phyloP scores from a whole-genome alignment of 768 basidiomycete genomes.

The Chalciporus pseudorubinellus region DNA sequence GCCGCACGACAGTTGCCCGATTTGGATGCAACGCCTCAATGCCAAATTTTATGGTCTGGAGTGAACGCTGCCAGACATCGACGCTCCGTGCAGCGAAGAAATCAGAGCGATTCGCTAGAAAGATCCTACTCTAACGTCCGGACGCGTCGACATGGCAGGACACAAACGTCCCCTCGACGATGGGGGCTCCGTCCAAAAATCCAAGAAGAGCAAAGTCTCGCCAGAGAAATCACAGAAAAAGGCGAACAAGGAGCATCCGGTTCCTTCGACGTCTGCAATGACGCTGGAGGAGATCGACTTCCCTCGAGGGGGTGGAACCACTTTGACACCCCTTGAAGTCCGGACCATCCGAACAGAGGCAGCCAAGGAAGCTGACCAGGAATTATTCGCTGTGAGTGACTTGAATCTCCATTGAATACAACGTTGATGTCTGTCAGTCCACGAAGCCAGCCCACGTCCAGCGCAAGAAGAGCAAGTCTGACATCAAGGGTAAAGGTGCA shows the following conservation, averaged over 20 bases:
- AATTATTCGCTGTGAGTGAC: constrained; percentile 62
- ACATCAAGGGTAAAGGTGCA: constrained; percentile 32
- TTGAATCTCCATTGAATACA: background rate
- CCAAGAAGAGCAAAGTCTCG: constrained; percentile 60
- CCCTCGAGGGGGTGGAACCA: constrained; percentile 91
- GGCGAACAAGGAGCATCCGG: constrained; percentile 23
- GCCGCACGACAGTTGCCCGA: constrained; percentile 8
- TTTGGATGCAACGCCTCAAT: constrained; percentile 1
- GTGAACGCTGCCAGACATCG: too few relatives aligned
- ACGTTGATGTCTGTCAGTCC: constrained; percentile 37
- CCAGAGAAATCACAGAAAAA: constrained; percentile 26
- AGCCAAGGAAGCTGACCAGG: constrained; percentile 76
- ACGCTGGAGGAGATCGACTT: constrained; percentile 81
- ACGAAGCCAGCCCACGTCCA: constrained; percentile 37
- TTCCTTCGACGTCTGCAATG: constrained; percentile 37
- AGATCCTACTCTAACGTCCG: background rate
- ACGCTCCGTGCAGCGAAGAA: too few relatives aligned
- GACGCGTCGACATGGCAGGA: constrained; percentile 36
- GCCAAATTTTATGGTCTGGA: constrained; percentile 16
- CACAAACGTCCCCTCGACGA: constrained; percentile 67
- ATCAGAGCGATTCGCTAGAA: background rate
- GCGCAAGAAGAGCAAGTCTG: constrained; percentile 49
- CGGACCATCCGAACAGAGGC: constrained; percentile 85
- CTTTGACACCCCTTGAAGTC: constrained; percentile 84
- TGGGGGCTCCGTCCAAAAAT: constrained; percentile 41